These are phyloP conservation scores for Fusarium sp. DNA, from an alignment of 2,329 filamentous ascomycete genomes.

Conservation along the genomic window DNA sequence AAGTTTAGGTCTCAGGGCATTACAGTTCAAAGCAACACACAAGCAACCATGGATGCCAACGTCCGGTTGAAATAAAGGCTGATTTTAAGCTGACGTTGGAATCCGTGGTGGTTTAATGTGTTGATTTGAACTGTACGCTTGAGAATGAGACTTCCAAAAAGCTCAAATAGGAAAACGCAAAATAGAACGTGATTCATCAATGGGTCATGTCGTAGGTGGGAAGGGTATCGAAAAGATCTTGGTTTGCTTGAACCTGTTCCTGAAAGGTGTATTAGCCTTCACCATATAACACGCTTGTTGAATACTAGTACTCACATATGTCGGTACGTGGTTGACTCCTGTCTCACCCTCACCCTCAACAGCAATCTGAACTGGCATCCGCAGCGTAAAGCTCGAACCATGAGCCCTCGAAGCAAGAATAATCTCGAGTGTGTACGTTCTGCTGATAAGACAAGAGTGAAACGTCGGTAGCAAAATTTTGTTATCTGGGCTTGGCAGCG, in stretches of 20 bases:
- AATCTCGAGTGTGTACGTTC: constrained; percentile 21
- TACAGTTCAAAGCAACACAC: neutral
- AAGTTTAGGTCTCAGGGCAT: rapidly evolving
- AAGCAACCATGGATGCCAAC: neutral
- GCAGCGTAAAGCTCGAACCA: constrained; percentile 11
- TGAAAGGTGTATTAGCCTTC: neutral
- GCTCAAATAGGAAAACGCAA: rapidly evolving
- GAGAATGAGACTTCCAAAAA: neutral
- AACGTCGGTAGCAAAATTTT: constrained; percentile 35
- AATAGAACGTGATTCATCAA: neutral
- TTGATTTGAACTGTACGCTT: neutral
- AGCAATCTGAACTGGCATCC: constrained; percentile 25
- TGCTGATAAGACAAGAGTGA: constrained; percentile 33
- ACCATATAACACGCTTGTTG: rapidly evolving
- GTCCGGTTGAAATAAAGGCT: neutral
- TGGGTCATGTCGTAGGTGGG: constrained; percentile 15
- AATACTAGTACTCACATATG: constrained; percentile 11
- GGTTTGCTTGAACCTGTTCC: constrained; percentile 26
- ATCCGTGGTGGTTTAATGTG: neutral
- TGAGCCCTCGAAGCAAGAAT: neutral
- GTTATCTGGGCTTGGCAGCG: constrained; percentile 16
- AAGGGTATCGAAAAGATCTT: constrained; percentile 18
- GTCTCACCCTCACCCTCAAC: constrained; percentile 1
- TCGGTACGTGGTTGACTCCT: constrained; percentile 13
- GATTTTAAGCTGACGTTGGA: neutral